A percentile compares a stretch with the other conserved stretches of the same genome.
Evolutionary conservation across 2,329 filamentous ascomycete species (phyloP).

Genomic region (Nigrospora oryzae): DNA sequence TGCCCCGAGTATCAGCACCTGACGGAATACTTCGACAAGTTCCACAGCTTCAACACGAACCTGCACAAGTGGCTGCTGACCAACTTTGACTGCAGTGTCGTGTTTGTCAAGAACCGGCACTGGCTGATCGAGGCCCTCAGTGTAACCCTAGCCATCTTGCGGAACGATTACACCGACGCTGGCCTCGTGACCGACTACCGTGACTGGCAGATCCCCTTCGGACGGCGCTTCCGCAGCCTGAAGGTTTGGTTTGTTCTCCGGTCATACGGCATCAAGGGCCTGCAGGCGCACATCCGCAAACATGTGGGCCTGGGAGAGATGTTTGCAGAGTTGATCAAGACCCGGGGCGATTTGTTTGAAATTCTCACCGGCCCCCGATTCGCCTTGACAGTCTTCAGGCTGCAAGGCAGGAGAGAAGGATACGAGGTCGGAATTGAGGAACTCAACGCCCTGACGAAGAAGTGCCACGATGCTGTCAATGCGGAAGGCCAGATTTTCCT

Average conservation of each 20-base stretch:
- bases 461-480: conserved; percentile 70
- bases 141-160: conserved; percentile 72
- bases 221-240: conserved; percentile 75
- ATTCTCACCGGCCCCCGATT: conserved; percentile 69
- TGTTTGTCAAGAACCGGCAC: conserved; percentile 67
- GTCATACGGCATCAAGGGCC: conserved; percentile 68
- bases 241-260: conserved; percentile 96
- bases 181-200: conserved; percentile 90
- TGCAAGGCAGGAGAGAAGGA: conserved; percentile 33
- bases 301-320: conserved; percentile 61
- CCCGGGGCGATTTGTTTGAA: conserved; percentile 61
- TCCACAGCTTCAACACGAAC: conserved; percentile 91
- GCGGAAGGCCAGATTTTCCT: conserved; percentile 70
- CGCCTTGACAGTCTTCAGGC: conserved; percentile 67
- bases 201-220: conserved; percentile 95
- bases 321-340: conserved; percentile 54
- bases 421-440: conserved; percentile 26
- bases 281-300: conserved; percentile 64
- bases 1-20: conserved; percentile 73
- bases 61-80: conserved; percentile 97
- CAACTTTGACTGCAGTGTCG: conserved; percentile 79
- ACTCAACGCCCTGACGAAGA: conserved; percentile 61
- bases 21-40: conserved; percentile 49
- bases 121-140: conserved; percentile 74
- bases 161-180: conserved; percentile 71